These are phyloP conservation scores for Luvunga scandens DNA, from an alignment of 345 rosid genomes.

Conservation along the genomic window DNA sequence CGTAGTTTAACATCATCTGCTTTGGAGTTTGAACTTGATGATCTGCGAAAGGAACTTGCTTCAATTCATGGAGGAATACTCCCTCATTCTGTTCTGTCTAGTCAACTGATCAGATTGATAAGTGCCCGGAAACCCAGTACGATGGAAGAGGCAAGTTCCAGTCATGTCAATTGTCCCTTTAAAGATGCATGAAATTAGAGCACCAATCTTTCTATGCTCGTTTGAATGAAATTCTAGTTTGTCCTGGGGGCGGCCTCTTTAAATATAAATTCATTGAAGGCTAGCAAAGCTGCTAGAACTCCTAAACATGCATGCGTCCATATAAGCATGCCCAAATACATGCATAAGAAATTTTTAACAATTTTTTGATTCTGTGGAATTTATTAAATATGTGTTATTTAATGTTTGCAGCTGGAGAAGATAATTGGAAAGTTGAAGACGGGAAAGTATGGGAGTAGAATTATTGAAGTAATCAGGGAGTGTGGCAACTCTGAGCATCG, in stretches of 20 bases:
- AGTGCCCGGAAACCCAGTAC: conserved; percentile 58
- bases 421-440: conserved; percentile 83
- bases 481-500: conserved; percentile 22
- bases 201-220: not conserved
- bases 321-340: not conserved
- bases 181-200: not conserved
- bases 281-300: not conserved
- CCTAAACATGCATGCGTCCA: not conserved
- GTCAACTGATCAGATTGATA: conserved; percentile 66
- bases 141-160: conserved; percentile 51
- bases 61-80: conserved; percentile 65
- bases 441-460: conserved; percentile 65
- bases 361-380: no score
- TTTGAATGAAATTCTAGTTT: not conserved
- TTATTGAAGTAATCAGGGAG: conserved; percentile 61
- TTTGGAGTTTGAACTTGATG: conserved; percentile 68
- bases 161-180: not conserved
- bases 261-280: not conserved
- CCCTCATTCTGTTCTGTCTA: conserved; percentile 82
- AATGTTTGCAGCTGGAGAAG: conserved; percentile 67
- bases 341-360: not conserved
- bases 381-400: not conserved
- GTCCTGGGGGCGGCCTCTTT: not conserved
- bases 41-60: conserved; percentile 74
- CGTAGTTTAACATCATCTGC: conserved; percentile 40